These are phyloP conservation scores for Cordyceps cicadae DNA, from an alignment of 2,329 filamentous ascomycete species.

Conservation along the genomic window DNA sequence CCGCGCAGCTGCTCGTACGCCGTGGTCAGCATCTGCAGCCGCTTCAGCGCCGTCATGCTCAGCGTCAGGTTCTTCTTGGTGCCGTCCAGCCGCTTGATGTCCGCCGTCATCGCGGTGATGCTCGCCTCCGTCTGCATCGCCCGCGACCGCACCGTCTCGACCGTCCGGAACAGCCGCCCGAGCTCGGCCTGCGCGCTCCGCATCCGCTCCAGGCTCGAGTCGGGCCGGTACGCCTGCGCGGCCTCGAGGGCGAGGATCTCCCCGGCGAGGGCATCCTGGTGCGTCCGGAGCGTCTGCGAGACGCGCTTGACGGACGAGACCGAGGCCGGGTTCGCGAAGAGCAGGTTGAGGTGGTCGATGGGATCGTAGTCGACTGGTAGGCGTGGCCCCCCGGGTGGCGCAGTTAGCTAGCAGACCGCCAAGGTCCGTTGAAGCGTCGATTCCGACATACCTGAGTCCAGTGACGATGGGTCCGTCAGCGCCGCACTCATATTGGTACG, in stretches of 20 bases:
- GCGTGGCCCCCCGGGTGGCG: background rate
- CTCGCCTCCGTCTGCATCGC: conserved; percentile 89
- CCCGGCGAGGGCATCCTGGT: conserved; percentile 74
- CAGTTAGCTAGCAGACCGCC: background rate
- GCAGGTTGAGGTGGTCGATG: conserved; percentile 82
- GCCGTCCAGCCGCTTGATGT: conserved; percentile 93
- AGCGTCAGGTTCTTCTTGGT: conserved; percentile 94
- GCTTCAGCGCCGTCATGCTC: conserved; percentile 95
- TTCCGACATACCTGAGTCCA: conserved; percentile 8
- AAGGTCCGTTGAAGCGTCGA: no score
- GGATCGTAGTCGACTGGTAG: conserved; percentile 71
- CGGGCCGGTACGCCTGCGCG: conserved; percentile 75
- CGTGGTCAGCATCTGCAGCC: conserved; percentile 96
- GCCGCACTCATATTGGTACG: conserved; percentile 9
- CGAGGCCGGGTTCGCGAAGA: conserved; percentile 85
- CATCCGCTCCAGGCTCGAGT: conserved; percentile 84
- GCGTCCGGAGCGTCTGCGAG: conserved; percentile 61
- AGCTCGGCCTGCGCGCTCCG: conserved; percentile 85
- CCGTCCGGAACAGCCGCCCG: conserved; percentile 83
- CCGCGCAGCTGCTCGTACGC: conserved; percentile 94
- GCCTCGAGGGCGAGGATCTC: conserved; percentile 68
- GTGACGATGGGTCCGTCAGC: conserved; percentile 9
- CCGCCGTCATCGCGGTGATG: conserved; percentile 97
- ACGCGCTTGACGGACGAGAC: conserved; percentile 69
- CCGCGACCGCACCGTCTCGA: conserved; percentile 82